Conservation (phyloP, 78 protist genomes). For the Thecamonas trahens region DNA sequence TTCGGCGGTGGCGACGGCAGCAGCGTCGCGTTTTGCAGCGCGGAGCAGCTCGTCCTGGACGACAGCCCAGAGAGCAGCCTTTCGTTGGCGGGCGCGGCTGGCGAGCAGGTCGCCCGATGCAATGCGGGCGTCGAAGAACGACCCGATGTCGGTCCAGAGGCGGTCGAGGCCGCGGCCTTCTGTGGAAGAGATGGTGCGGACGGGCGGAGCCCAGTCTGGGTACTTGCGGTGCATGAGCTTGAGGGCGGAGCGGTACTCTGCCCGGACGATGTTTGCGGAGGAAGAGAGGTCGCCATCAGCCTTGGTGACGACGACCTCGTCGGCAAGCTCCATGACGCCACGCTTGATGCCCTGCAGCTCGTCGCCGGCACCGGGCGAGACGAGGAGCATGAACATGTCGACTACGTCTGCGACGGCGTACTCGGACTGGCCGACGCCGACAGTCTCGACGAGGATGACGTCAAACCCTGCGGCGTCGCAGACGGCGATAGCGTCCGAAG, state of each 20-base stretch:
- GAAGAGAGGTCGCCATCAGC: slow-evolving; percentile 76
- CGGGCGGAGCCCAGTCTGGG: slow-evolving; percentile 24
- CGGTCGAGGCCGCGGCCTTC: no score
- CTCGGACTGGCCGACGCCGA: slow-evolving; percentile 97
- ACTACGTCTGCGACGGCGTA: slow-evolving; percentile 71
- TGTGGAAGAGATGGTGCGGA: no score
- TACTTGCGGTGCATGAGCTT: slow-evolving; percentile 43
- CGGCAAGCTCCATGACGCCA: slow-evolving; percentile 90
- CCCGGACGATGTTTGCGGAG: slow-evolving; percentile 43
- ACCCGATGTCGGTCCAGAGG: no score
- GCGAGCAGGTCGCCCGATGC: no score
- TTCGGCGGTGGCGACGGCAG: no score
- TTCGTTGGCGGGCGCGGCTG: no score
- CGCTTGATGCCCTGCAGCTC: slow-evolving; percentile 93
- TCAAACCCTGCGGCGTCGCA: slow-evolving; percentile 88
- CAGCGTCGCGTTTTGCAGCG: no score
- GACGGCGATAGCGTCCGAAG: slow-evolving; percentile 74
- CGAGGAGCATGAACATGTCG: slow-evolving; percentile 75
- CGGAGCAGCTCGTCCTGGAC: no score
- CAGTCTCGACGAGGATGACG: slow-evolving; percentile 87
- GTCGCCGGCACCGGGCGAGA: slow-evolving; percentile 95
- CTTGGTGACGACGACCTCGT: slow-evolving; percentile 82
- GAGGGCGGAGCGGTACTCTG: slow-evolving; percentile 52
- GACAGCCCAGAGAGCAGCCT: no score
- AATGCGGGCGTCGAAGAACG: no score